phyloP scores from a whole-genome alignment of 2,329 filamentous ascomycete genomes.

The Calycina herbarum region DNA sequence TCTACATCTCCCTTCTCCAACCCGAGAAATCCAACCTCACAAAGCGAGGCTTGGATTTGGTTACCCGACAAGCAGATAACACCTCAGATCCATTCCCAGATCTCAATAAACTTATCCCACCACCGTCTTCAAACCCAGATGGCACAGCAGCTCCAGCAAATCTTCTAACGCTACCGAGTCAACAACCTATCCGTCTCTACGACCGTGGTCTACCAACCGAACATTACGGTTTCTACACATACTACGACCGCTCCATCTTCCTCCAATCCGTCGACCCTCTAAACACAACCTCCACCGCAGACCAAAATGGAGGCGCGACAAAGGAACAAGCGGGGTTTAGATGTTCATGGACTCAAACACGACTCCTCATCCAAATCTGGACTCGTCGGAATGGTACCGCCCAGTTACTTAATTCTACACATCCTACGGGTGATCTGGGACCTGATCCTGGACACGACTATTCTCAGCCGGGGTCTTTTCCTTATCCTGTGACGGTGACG shows the following conservation, averaged over 20 bases:
- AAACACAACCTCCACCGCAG: conserved; percentile 46
- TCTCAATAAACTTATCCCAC: conserved; percentile 58
- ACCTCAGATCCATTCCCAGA: conserved; percentile 38
- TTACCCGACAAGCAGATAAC: conserved; percentile 16
- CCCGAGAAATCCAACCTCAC: conserved; percentile 41
- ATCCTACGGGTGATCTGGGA: conserved; percentile 18
- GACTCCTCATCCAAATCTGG: conserved; percentile 67
- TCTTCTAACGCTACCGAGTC: conserved; percentile 67
- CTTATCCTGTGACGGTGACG: conserved; percentile 61
- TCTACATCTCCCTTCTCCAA: conserved; percentile 75
- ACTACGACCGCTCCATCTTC: conserved; percentile 87
- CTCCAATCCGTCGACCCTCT: conserved; percentile 59
- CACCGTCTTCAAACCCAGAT: conserved; percentile 62
- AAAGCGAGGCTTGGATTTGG: conserved; percentile 24
- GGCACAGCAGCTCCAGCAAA: conserved; percentile 71
- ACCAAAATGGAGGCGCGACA: conserved; percentile 55
- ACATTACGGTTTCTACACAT: conserved; percentile 92
- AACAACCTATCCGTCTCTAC: conserved; percentile 82
- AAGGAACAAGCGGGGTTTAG: conserved; percentile 55
- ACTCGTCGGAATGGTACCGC: conserved; percentile 51
- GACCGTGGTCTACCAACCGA: conserved; percentile 79
- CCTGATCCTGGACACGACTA: conserved; percentile 33
- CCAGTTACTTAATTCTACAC: conserved; percentile 40
- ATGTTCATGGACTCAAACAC: conserved; percentile 59
- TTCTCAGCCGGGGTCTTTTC: conserved; percentile 56